phyloP scores from a whole-genome alignment of 2,329 filamentous ascomycete genomes.

The Aspergillus hortae region DNA sequence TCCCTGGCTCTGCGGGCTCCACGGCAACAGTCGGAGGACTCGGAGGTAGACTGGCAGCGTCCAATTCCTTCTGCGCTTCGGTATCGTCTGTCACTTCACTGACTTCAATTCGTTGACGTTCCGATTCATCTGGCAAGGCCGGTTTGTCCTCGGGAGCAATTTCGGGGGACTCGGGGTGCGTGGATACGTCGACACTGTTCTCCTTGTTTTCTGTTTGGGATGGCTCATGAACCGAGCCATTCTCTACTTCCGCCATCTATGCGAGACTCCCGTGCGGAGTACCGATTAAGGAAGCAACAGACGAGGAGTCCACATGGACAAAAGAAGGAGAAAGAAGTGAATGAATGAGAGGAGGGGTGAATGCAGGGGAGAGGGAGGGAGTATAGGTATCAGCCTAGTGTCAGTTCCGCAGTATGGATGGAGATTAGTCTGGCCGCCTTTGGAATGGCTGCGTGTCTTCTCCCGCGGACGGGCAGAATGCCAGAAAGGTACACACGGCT shows the following conservation, averaged over 20 bases:
- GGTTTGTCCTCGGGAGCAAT: conserved; percentile 31
- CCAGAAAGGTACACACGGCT: neutral
- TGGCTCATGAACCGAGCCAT: conserved; percentile 31
- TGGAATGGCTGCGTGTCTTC: conserved; percentile 28
- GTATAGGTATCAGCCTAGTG: neutral
- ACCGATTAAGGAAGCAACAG: conserved; percentile 20
- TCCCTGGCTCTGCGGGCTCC: conserved; percentile 21
- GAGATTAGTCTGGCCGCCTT: conserved; percentile 2
- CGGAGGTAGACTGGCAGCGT: conserved; percentile 19
- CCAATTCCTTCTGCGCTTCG: conserved; percentile 6
- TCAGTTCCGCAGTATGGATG: too few species aligned
- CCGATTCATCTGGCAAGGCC: conserved; percentile 22
- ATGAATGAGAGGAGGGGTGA: neutral
- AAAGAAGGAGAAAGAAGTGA: conserved; percentile 19
- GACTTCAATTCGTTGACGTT: conserved; percentile 27
- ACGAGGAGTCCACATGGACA: conserved; percentile 26
- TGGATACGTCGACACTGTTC: conserved; percentile 24
- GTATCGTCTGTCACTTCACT: conserved; percentile 13
- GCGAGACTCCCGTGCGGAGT: conserved; percentile 33
- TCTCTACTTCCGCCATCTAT: conserved; percentile 42
- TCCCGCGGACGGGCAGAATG: conserved; percentile 21
- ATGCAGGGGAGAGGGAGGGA: neutral
- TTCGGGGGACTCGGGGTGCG: conserved; percentile 22
- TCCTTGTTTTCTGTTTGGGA: conserved; percentile 28
- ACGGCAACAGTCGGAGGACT: conserved; percentile 22